Conservation (phyloP, 108 stramenopile genomes). For the Epithemia pelagica region DNA sequence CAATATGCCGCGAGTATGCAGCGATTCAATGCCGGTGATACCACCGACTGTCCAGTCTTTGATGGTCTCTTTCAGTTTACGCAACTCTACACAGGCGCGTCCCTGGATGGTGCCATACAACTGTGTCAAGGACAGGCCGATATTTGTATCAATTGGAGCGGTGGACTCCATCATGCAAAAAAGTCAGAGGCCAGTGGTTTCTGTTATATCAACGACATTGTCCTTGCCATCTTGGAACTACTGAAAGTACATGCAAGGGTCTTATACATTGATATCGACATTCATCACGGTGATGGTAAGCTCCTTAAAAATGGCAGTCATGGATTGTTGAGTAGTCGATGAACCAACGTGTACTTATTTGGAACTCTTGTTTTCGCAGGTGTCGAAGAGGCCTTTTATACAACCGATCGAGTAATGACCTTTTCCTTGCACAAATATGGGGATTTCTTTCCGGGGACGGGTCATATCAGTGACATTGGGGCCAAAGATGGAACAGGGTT, state of each 20-base stretch:
- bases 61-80: constrained; percentile 98
- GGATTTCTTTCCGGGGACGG: constrained; percentile 99
- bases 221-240: constrained; percentile 97
- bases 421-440: constrained; percentile 99
- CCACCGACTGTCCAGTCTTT: constrained; percentile 98
- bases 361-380: too few relatives aligned
- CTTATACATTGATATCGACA: constrained; percentile 99
- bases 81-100: constrained; percentile 91
- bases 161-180: constrained; percentile 99
- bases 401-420: constrained; percentile 99
- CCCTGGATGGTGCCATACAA: constrained; percentile 94
- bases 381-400: constrained; percentile 99
- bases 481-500: constrained; percentile 93
- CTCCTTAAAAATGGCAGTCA: too few relatives aligned
- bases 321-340: too few relatives aligned
- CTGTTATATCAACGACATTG: constrained; percentile 99
- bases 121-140: constrained; percentile 90
- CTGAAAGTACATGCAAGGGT: constrained; percentile 98
- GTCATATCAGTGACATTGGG: constrained; percentile 94
- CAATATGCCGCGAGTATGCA: constrained; percentile 67
- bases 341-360: too few relatives aligned
- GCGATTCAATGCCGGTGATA: constrained; percentile 93
- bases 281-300: constrained; percentile 95
- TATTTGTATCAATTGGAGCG: constrained; percentile 98
- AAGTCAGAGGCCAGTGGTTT: constrained; percentile 95